These are phyloP conservation scores for Beauveria sp. DNA, from an alignment of 2,329 filamentous ascomycete genomes.

Conservation along the genomic window DNA sequence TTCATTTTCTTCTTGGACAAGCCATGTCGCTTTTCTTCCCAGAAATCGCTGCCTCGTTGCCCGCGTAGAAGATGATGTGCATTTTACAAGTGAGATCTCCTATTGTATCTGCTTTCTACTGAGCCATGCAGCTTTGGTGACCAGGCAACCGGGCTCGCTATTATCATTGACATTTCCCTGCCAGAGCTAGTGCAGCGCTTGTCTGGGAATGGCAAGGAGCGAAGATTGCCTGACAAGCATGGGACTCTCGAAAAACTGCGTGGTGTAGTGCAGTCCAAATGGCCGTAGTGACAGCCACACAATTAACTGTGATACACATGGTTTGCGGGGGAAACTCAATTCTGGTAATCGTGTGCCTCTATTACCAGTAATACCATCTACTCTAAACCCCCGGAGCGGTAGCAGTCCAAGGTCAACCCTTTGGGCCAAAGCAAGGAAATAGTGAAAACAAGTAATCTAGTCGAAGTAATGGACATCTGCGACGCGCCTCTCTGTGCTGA, in stretches of 20 bases:
- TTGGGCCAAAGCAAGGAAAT: too few relatives aligned
- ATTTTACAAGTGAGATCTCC: not conserved
- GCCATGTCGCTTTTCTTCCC: not conserved
- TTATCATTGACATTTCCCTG: not conserved
- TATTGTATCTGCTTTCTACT: not conserved
- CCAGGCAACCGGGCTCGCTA: not conserved
- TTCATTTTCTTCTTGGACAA: not conserved
- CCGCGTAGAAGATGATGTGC: not conserved
- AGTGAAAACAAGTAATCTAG: too few relatives aligned
- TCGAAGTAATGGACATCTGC: too few relatives aligned
- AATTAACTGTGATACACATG: not conserved
- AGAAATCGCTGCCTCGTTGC: not conserved
- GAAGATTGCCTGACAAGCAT: not conserved
- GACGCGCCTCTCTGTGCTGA: too few relatives aligned
- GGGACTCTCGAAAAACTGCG: too few relatives aligned
- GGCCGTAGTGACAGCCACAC: too few relatives aligned
- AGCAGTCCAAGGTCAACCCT: too few relatives aligned
- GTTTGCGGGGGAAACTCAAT: not conserved
- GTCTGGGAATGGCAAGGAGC: not conserved
- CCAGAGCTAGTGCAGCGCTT: not conserved
- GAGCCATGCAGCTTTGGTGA: not conserved
- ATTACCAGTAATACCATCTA: too few relatives aligned
- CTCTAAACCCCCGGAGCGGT: too few relatives aligned
- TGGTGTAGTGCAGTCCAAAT: not conserved
- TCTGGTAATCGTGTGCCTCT: too few relatives aligned